Conservation (phyloP, 2,329 filamentous ascomycete genomes). For the Epichloe coenophiala region DNA sequence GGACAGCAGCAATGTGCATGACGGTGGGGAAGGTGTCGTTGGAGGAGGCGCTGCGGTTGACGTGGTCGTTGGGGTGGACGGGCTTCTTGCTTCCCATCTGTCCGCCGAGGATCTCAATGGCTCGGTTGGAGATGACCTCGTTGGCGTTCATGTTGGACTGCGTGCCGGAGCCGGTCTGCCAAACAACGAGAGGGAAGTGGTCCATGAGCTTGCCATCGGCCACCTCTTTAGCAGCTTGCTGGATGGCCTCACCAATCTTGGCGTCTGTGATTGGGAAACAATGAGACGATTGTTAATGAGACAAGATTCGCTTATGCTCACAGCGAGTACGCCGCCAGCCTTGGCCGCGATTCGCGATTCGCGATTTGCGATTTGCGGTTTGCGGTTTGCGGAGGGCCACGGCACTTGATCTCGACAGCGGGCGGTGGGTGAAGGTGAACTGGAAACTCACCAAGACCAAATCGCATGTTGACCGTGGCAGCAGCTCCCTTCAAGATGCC, state of each 20-base stretch:
- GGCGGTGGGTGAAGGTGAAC: no score
- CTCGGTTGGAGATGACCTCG: slow-evolving; percentile 98
- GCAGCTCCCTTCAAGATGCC: slow-evolving; percentile 96
- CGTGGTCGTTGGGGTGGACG: slow-evolving; percentile 97
- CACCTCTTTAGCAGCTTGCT: slow-evolving; percentile 88
- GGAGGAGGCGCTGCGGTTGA: slow-evolving; percentile 97
- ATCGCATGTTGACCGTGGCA: slow-evolving; percentile 89
- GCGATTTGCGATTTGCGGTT: no score
- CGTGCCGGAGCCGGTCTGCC: slow-evolving; percentile 97
- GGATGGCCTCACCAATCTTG: slow-evolving; percentile 81
- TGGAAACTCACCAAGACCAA: slow-evolving; percentile 53
- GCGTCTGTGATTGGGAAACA: slow-evolving; percentile 24
- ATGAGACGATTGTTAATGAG: background rate
- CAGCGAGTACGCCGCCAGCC: no score
- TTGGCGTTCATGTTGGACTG: slow-evolving; percentile 99
- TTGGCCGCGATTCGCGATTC: no score
- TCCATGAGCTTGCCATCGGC: slow-evolving; percentile 86
- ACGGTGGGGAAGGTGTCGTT: slow-evolving; percentile 99
- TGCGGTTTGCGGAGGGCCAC: no score
- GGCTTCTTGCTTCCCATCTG: slow-evolving; percentile 94
- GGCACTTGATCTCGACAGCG: no score
- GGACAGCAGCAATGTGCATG: slow-evolving; percentile 97
- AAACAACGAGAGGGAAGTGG: slow-evolving; percentile 97
- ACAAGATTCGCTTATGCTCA: background rate
- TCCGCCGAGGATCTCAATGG: slow-evolving; percentile 93